Evolutionary conservation across 78 protist genomes (phyloP).

Genomic region (Dictyostelium citrinum): DNA sequence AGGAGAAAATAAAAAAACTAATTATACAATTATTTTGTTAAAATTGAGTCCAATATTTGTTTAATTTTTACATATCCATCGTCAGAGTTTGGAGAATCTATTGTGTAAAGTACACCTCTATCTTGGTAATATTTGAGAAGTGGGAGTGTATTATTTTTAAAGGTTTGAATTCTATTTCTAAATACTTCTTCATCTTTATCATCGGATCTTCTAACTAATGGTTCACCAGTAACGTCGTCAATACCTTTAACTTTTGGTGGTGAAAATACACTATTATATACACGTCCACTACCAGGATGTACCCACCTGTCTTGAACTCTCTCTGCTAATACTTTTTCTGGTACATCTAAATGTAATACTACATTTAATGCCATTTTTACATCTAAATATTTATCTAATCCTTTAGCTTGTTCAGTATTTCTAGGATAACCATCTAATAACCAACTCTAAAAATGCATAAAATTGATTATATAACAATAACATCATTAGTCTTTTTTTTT

Average conservation of each 20-base stretch:
- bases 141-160: slow-evolving; percentile 47
- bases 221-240: slow-evolving; percentile 97
- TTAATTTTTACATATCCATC: slow-evolving; percentile 60
- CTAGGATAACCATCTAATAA: slow-evolving; percentile 93
- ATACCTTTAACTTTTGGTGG: slow-evolving; percentile 89
- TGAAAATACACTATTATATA: slow-evolving; percentile 88
- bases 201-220: slow-evolving; percentile 92
- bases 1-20: not conserved
- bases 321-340: slow-evolving; percentile 49
- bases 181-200: slow-evolving; percentile 87
- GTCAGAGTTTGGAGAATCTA: slow-evolving; percentile 70
- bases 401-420: slow-evolving; percentile 79
- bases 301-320: slow-evolving; percentile 79
- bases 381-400: slow-evolving; percentile 11
- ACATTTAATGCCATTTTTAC: slow-evolving; percentile 33
- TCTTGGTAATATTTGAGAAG: slow-evolving; percentile 31
- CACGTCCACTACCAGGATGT: slow-evolving; percentile 87
- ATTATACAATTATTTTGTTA: not conserved
- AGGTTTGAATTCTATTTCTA: slow-evolving; percentile 55
- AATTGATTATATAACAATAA: too few relatives aligned
- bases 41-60: not conserved
- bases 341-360: slow-evolving; percentile 75
- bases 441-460: too few relatives aligned
- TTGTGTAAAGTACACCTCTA: slow-evolving; percentile 15
- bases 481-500: too few relatives aligned